These are phyloP conservation scores for Fusarium newnesense DNA, from an alignment of 2,329 filamentous ascomycete genomes.

Conservation along the genomic window DNA sequence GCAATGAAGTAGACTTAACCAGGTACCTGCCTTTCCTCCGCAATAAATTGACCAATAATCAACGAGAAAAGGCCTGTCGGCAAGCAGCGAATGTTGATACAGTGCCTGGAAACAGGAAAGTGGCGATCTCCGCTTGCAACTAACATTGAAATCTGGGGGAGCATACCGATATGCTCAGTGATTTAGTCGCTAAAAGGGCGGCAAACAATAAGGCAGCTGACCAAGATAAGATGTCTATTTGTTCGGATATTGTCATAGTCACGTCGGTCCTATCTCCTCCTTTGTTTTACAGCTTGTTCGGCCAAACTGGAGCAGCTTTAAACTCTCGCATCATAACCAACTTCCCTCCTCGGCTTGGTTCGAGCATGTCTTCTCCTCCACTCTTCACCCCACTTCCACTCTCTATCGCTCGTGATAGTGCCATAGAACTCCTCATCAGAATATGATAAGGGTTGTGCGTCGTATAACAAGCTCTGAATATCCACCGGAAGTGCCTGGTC, in stretches of 20 bases:
- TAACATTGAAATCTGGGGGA: slow-evolving; percentile 23
- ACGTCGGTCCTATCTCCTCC: not conserved
- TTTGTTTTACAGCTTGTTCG: not conserved
- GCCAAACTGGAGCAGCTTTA: not conserved
- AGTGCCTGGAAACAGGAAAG: slow-evolving; percentile 37
- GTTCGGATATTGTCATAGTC: not conserved
- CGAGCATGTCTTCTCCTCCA: slow-evolving; percentile 10
- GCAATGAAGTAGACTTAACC: not conserved
- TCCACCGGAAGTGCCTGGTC: not conserved
- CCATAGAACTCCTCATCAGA: slow-evolving; percentile 14
- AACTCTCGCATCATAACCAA: not conserved
- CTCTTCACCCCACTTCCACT: slow-evolving; percentile 21
- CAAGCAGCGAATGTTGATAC: slow-evolving; percentile 23
- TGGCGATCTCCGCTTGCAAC: slow-evolving; percentile 49
- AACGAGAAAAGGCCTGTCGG: slow-evolving; percentile 10
- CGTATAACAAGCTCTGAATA: slow-evolving; percentile 9
- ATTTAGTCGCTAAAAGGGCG: slow-evolving; percentile 19
- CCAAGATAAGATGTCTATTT: slow-evolving; percentile 12
- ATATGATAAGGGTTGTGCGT: slow-evolving; percentile 26
- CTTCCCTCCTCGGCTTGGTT: slow-evolving; percentile 30
- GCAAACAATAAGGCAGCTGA: slow-evolving; percentile 29
- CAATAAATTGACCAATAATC: slow-evolving; percentile 14
- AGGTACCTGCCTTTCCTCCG: not conserved
- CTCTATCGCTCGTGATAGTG: slow-evolving; percentile 25
- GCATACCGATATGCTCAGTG: slow-evolving; percentile 16